Percentiles rank a stretch among this genome's conserved stretches.
Conservation (phyloP, 148 eudicot genomes). For the Cornus florida region DNA sequence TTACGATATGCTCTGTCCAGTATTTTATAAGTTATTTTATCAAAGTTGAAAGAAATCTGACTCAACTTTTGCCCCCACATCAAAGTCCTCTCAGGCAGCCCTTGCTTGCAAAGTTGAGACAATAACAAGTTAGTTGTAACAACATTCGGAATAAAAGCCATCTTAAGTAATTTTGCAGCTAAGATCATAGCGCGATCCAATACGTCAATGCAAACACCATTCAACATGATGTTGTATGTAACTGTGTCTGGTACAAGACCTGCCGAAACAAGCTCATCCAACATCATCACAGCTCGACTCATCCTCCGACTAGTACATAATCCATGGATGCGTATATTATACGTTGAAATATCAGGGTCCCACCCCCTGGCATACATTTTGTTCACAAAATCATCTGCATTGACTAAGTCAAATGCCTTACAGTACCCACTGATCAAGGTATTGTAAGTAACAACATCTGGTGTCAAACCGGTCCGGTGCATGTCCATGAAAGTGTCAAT, state of each 20-base stretch:
- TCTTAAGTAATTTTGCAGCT: slow-evolving; percentile 81
- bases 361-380: slow-evolving; percentile 62
- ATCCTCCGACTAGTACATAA: slow-evolving; percentile 60
- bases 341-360: slow-evolving; percentile 80
- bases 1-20: slow-evolving; percentile 61
- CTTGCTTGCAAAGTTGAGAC: slow-evolving; percentile 81
- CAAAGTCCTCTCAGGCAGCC: slow-evolving; percentile 66
- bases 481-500: slow-evolving; percentile 58
- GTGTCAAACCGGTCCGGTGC: slow-evolving; percentile 55
- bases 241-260: slow-evolving; percentile 80
- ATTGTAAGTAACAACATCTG: slow-evolving; percentile 86
- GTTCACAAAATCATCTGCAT: slow-evolving; percentile 52
- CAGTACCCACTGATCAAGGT: slow-evolving; percentile 87
- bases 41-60: slow-evolving; percentile 57
- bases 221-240: slow-evolving; percentile 87
- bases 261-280: slow-evolving; percentile 72
- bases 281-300: slow-evolving; percentile 62
- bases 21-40: slow-evolving; percentile 66
- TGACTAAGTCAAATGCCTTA: slow-evolving; percentile 61
- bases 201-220: slow-evolving; percentile 72
- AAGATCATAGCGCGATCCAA: slow-evolving; percentile 76
- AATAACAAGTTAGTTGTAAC: slow-evolving; percentile 76
- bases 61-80: slow-evolving; percentile 79
- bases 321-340: slow-evolving; percentile 78
- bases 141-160: slow-evolving; percentile 80